Evolutionary conservation across 345 rosid genomes (phyloP).

Genomic region (Conringia planisiliqua): DNA sequence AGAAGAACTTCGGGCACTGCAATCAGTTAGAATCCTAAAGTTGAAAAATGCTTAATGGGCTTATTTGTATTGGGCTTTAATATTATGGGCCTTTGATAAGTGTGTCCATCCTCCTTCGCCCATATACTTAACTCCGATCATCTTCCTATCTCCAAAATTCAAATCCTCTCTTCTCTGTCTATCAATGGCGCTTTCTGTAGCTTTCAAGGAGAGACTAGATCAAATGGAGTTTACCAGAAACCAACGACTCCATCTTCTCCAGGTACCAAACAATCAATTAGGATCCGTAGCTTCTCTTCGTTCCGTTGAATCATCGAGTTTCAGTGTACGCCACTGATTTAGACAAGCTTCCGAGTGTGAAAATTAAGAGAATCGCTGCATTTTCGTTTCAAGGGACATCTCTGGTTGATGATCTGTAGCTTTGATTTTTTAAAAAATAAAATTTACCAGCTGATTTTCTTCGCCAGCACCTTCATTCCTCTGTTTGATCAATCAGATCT

Average conservation of each 20-base stretch:
- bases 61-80: neutral
- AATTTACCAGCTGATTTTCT: neutral
- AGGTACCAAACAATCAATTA: conserved; percentile 35
- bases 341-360: neutral
- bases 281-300: conserved; percentile 3
- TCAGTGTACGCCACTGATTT: neutral
- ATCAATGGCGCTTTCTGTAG: conserved; percentile 59
- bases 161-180: neutral
- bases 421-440: neutral
- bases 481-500: neutral
- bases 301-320: conserved; percentile 1
- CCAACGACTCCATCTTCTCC: conserved; percentile 58
- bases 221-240: conserved; percentile 64
- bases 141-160: neutral
- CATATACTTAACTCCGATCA: neutral
- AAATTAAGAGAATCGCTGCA: neutral
- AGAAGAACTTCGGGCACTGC: neutral
- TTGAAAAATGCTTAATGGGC: conserved; percentile 1
- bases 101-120: neutral
- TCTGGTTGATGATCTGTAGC: neutral
- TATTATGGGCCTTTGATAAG: neutral
- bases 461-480: neutral
- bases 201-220: conserved; percentile 66
- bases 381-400: neutral
- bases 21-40: neutral